These are phyloP conservation scores for Populus euphratica DNA, from an alignment of 345 rosid species.

Conservation along the genomic window DNA sequence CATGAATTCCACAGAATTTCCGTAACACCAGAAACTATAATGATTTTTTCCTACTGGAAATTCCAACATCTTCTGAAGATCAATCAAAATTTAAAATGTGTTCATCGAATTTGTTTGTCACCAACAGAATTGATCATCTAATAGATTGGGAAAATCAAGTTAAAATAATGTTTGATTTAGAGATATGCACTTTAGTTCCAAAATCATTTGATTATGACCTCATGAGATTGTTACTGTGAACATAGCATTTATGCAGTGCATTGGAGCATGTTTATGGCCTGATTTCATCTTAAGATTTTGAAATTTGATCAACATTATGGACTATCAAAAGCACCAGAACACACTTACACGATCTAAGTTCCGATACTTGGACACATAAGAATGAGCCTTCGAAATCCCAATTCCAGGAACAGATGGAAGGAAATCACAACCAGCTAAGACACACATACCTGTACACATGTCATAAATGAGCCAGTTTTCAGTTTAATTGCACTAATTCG, in stretches of 20 bases:
- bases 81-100: too few relatives aligned
- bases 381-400: conserved; percentile 74
- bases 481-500: not conserved
- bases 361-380: conserved; percentile 61
- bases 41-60: not conserved
- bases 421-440: conserved; percentile 92
- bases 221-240: not conserved
- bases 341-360: conserved; percentile 74
- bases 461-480: conserved; percentile 12
- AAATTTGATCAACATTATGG: not conserved
- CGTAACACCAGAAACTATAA: not conserved
- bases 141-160: not conserved
- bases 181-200: not conserved
- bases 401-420: conserved; percentile 87
- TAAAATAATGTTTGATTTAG: not conserved
- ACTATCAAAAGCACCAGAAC: conserved; percentile 1
- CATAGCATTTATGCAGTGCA: not conserved
- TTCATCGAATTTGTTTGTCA: not conserved
- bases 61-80: not conserved
- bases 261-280: not conserved
- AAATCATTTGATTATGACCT: not conserved
- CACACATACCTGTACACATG: conserved; percentile 69
- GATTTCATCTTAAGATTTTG: not conserved
- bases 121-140: not conserved
- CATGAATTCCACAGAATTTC: too few relatives aligned